Evolutionary conservation across 768 basidiomycete genomes (phyloP).

Genomic region (Mycena belliarum): DNA sequence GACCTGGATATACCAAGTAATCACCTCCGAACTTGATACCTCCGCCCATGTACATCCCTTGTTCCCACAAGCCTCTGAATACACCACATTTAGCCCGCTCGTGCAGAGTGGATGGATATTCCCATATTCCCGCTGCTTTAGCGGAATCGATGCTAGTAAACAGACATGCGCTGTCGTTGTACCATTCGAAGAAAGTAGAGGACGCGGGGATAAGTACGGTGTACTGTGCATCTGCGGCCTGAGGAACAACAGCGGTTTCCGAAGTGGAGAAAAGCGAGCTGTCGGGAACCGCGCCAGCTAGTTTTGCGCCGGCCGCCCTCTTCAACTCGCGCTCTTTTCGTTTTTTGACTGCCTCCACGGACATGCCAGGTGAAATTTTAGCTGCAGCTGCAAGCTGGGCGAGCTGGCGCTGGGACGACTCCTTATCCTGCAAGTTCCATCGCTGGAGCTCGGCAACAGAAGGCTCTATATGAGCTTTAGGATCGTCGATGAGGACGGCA

Average conservation of each 20-base stretch:
- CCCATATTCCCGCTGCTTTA: conserved; percentile 71
- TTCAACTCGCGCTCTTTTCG: conserved; percentile 67
- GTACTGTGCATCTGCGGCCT: conserved; percentile 30
- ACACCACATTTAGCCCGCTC: conserved; percentile 80
- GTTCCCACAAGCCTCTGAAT: conserved; percentile 78
- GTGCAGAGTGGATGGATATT: conserved; percentile 61
- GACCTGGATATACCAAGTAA: conserved; percentile 94
- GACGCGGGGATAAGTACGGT: conserved; percentile 68
- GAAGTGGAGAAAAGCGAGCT: conserved; percentile 8
- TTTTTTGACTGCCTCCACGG: conserved; percentile 68
- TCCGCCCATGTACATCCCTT: conserved; percentile 84
- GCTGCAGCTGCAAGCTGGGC: conserved; percentile 44
- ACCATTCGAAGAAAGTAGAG: conserved; percentile 72
- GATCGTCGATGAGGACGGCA: conserved; percentile 78
- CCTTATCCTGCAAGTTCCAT: conserved; percentile 56
- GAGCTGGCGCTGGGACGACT: conserved; percentile 49
- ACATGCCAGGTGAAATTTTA: conserved; percentile 50
- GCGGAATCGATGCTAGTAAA: conserved; percentile 64
- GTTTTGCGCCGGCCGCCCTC: conserved; percentile 22
- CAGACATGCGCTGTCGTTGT: conserved; percentile 42
- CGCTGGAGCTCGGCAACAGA: conserved; percentile 43
- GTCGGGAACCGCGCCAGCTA: conserved; percentile 15
- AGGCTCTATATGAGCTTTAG: conserved; percentile 54
- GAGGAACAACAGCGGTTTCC: conserved; percentile 3
- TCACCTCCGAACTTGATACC: conserved; percentile 96